Base-by-base conservation (phyloP, 768 basidiomycete genomes). In the Cystobasidium ongulense region DNA sequence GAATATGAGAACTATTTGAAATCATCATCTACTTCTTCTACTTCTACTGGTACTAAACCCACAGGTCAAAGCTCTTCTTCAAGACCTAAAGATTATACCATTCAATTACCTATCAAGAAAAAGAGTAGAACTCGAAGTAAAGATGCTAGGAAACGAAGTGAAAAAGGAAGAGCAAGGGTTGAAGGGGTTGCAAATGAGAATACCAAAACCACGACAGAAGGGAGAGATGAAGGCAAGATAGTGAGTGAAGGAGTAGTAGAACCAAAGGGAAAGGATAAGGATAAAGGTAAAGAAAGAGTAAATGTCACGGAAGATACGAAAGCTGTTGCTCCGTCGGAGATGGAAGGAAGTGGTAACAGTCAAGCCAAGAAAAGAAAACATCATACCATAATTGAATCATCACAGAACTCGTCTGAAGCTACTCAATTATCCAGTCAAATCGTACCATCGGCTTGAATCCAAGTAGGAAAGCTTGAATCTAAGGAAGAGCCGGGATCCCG, bases 11-110 rank as follows among this genome's bases (percentile, higher is more conserved):
- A 13, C 21, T 67, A 67, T 36, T 29, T 50, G 3, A 36, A 29
- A 46, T 23, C 18, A 33, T 41, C 27, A 52, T 5, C 57, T 2
- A n/a, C n/a, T n/a, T n/a, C n/a, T n/a, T n/a, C n/a, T n/a, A n/a
- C n/a, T n/a, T n/a, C n/a, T n/a, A n/a, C n/a, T n/a, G n/a, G n/a
- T n/a, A n/a, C n/a, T n/a, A 21, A 59, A 5, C 21, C 57, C 5
- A 59, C 57, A 59, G 29, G 4, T 27, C 15, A 29, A 35, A 59
- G 23, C 13, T 4, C 7, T 5, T 59, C 57, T 13, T n/a, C n/a
- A 11, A 59, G 57, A 31, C 57, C 27, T 5, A 46, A 36, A 67
- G 65, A 53, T 39, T 67, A 46, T 50, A 67, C 65, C 11, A n/a
- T 67, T 5, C 65, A 67, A 53, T 38, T 46, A 23, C 65, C 65